Base-by-base conservation (phyloP, 2,329 filamentous ascomycete genomes). In the Diplodia intermedia region DNA sequence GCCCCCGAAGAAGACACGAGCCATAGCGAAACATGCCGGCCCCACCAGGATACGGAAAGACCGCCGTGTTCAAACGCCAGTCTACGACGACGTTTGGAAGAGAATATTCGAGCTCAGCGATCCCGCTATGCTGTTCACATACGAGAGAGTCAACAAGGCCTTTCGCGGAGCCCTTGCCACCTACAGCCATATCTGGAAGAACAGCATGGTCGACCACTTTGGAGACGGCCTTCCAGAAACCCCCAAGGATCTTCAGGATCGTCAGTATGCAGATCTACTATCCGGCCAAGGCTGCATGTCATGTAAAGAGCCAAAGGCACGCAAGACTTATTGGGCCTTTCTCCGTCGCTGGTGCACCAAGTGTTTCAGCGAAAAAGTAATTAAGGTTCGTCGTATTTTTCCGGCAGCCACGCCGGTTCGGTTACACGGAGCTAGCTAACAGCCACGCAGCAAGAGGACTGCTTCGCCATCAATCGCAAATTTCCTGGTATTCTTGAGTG, bases 241-340 rank as follows among this genome's bases (percentile, higher is more conserved):
- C 20, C 74, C 77, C 15, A 71, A 73, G 36, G 78, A 76, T 20
- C 70, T 81, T n/a, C 76, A 73, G 8, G 79, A 81, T 62, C 77
- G 74, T 29, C 76, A 81, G 62, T 81, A 81, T 69, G 76, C 78
- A 15, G 74, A 80, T 66, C 71, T 81, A 18, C 72, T 80, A 8
- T 75, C 78, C 49, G 78, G 79, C 8, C 74, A 76, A 60, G 79
- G 78, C 31, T 81, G 80, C 71, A 79, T 79, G 75, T 75, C 73
- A 36, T 81, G 79, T 70, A 70, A 72, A 15, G 73, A 78, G 14
- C 72, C 71, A 5, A 75, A 73, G 40, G 78, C 78, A 7, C 74
- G 79, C 70, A 81, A 80, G 70, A 79, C 79, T 4, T 82, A 81
- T 68, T 82, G 80, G 80, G 78, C 78, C 1, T 81, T 81, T 61